Evolutionary conservation across 192 early-diverging fungal species (phyloP).

Genomic region (Coemansia sp.): DNA sequence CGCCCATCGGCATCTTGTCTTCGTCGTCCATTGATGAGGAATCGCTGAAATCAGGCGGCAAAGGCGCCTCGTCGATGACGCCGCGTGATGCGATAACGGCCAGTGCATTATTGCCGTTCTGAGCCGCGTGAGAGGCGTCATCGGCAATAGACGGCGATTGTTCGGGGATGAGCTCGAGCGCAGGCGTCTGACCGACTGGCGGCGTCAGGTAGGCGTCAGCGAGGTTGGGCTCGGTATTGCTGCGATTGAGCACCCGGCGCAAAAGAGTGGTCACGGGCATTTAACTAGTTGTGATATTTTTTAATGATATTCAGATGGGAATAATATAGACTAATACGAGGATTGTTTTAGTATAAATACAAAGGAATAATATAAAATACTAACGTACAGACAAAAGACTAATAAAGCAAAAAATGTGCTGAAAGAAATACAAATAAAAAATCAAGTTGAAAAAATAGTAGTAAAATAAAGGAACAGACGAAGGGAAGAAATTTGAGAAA

Average conservation of each 20-base stretch:
- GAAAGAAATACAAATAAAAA: not conserved
- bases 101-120: conserved; percentile 1
- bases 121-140: not conserved
- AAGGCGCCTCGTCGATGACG: conserved; percentile 20
- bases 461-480: not conserved
- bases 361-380: conserved; percentile 4
- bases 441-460: not conserved
- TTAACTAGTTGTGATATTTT: not conserved
- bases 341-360: not conserved
- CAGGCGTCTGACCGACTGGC: not conserved
- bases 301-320: not conserved
- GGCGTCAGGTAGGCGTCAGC: conserved; percentile 7
- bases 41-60: conserved; percentile 26
- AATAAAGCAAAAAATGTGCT: not conserved
- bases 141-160: not conserved
- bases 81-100: conserved; percentile 8
- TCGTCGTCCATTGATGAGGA: conserved; percentile 27
- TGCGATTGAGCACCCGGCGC: conserved; percentile 38
- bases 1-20: conserved; percentile 30
- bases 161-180: conserved; percentile 8
- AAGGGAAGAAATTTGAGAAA: not conserved
- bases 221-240: conserved; percentile 17
- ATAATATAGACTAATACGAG: not conserved
- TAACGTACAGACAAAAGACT: too few relatives aligned
- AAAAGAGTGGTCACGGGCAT: conserved; percentile 40